These are phyloP conservation scores for Populus hybrid DNA, from an alignment of 441 rosid genomes.

Conservation along the genomic window DNA sequence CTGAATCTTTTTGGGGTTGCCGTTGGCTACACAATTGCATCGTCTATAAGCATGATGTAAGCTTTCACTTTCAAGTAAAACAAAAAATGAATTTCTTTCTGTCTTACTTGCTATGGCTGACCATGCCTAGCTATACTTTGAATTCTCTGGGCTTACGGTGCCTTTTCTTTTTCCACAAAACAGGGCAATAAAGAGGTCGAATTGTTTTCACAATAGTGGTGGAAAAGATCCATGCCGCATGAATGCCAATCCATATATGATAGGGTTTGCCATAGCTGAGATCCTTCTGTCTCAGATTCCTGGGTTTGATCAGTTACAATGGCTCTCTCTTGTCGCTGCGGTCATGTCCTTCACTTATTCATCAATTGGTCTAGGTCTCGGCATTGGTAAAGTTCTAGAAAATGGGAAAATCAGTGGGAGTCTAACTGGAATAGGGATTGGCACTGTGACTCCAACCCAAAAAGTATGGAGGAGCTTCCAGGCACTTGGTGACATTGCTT, in stretches of 20 bases:
- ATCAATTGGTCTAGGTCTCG: conserved; percentile 71
- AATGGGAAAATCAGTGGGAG: conserved; percentile 60
- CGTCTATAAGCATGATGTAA: conserved; percentile 88
- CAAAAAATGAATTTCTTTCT: not conserved
- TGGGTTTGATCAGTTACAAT: conserved; percentile 81
- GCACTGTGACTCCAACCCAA: conserved; percentile 51
- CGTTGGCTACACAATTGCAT: conserved; percentile 82
- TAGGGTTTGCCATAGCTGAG: conserved; percentile 67
- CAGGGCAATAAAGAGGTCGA: conserved; percentile 84
- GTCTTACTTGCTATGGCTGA: not conserved
- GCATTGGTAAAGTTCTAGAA: conserved; percentile 59
- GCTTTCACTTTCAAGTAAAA: conserved; percentile 12
- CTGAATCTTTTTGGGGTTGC: conserved; percentile 71
- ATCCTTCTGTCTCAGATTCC: conserved; percentile 81
- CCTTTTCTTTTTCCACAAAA: not conserved
- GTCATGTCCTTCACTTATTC: conserved; percentile 91
- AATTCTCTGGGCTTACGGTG: not conserved
- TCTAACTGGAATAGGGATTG: conserved; percentile 60
- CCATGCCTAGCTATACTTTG: not conserved
- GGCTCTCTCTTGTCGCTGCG: conserved; percentile 86
- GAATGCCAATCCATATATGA: conserved; percentile 78
- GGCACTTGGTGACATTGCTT: conserved; percentile 83
- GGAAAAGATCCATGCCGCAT: conserved; percentile 59
- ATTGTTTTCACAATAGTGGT: conserved; percentile 63
- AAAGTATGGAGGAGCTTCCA: conserved; percentile 82